These are phyloP conservation scores for Chromera velia DNA, from an alignment of 73 alveolate species.

Conservation along the genomic window DNA sequence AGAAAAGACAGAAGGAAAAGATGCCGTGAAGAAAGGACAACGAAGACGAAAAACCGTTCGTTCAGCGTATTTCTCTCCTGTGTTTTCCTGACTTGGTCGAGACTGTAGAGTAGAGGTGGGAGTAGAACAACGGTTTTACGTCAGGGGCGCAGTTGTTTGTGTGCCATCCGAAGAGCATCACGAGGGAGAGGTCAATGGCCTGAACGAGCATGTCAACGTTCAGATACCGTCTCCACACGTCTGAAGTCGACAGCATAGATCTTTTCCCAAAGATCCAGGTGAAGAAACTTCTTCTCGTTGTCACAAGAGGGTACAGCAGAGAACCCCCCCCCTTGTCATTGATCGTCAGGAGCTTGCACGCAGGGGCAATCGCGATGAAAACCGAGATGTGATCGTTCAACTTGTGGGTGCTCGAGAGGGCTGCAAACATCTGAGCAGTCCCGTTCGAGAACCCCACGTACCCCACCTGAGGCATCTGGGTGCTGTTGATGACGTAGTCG, in stretches of 20 bases:
- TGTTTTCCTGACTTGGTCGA: not conserved
- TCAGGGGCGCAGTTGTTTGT: not conserved
- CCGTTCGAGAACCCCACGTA: slow-evolving; percentile 66
- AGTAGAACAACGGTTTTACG: not conserved
- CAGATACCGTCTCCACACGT: not conserved
- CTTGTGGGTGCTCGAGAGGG: not conserved
- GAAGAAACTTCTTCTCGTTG: not conserved
- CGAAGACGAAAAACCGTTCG: not conserved
- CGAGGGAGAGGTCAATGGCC: not conserved
- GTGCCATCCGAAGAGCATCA: not conserved
- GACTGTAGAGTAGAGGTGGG: not conserved
- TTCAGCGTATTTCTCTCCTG: not conserved
- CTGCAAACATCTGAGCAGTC: slow-evolving; percentile 48
- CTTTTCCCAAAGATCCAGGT: not conserved
- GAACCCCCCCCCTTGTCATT: not conserved
- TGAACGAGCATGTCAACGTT: not conserved
- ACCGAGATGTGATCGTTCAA: not conserved
- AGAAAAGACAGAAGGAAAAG: not conserved
- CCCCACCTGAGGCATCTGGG: slow-evolving; percentile 30
- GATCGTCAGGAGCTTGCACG: not conserved
- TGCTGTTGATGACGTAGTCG: slow-evolving; percentile 24
- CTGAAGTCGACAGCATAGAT: not conserved
- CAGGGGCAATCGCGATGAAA: not conserved
- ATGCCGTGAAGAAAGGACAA: not conserved
- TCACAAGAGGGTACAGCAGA: not conserved